Conservation (phyloP, 176 grass and related monocot species). For the Thalia dealbata region DNA sequence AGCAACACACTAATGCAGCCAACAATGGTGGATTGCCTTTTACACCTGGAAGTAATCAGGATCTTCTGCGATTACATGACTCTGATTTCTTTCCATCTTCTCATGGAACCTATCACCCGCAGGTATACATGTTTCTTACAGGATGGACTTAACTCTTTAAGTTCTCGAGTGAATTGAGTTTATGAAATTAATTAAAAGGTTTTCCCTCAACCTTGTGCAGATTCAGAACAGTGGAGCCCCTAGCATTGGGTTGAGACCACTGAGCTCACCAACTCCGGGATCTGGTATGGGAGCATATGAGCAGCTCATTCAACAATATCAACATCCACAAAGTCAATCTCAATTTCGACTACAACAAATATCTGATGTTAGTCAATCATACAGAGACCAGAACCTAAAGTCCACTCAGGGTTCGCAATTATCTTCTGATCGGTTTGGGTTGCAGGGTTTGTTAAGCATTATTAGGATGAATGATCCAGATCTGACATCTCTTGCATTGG, state of each 20-base stretch:
- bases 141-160: not conserved
- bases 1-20: conserved; percentile 61
- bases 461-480: conserved; percentile 70
- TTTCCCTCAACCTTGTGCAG: conserved; percentile 33
- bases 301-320: conserved; percentile 87
- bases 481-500: conserved; percentile 78
- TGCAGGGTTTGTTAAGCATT: conserved; percentile 73
- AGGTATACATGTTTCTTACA: conserved; percentile 13
- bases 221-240: conserved; percentile 52
- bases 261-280: conserved; percentile 42
- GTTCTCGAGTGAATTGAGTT: not conserved
- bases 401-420: conserved; percentile 39
- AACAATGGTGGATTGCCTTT: conserved; percentile 33
- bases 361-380: conserved; percentile 49
- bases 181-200: conserved; percentile 2
- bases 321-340: conserved; percentile 63
- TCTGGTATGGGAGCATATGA: conserved; percentile 73
- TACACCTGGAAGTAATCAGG: conserved; percentile 29
- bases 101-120: conserved; percentile 30
- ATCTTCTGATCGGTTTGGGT: conserved; percentile 68
- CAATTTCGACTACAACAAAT: conserved; percentile 77
- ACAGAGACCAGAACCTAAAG: conserved; percentile 74
- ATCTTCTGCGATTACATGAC: conserved; percentile 30
- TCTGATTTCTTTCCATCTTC: conserved; percentile 46
- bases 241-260: conserved; percentile 57